A percentile compares a stretch with the other conserved stretches of the same genome.
These are phyloP conservation scores for Coemansia sp. DNA, from an alignment of 192 early-diverging fungal genomes.

Conservation along the genomic window DNA sequence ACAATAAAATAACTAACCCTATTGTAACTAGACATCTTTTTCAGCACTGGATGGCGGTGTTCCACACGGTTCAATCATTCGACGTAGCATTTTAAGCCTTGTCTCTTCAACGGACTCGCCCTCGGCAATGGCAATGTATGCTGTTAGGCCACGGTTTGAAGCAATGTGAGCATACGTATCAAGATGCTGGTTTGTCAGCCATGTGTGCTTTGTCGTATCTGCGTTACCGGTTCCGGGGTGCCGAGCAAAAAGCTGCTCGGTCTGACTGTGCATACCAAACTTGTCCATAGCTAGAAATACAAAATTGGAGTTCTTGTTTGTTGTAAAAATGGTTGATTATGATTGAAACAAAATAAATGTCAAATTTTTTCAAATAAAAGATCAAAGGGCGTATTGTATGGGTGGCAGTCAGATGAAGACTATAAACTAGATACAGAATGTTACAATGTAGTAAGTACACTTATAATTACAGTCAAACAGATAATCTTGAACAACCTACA, in stretches of 20 bases:
- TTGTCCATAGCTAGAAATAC: constrained; percentile 31
- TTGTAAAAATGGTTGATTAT: not conserved
- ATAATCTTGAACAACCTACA: too few relatives aligned
- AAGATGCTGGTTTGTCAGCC: constrained; percentile 51
- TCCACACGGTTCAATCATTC: constrained; percentile 36
- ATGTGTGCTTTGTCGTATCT: constrained; percentile 44
- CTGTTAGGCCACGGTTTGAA: constrained; percentile 37
- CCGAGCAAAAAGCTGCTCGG: constrained; percentile 46
- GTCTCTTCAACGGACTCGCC: constrained; percentile 29
- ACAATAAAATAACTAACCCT: not conserved
- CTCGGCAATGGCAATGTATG: constrained; percentile 40
- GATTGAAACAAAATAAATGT: not conserved
- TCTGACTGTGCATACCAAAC: constrained; percentile 56
- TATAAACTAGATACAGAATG: too few relatives aligned
- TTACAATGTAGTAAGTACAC: too few relatives aligned
- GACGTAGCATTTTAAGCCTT: constrained; percentile 38
- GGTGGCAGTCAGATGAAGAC: too few relatives aligned
- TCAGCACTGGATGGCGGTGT: constrained; percentile 13
- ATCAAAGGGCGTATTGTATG: too few relatives aligned
- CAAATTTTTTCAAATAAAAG: not conserved
- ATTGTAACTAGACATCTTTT: not conserved
- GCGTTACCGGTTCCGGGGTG: constrained; percentile 48
- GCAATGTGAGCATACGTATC: constrained; percentile 50
- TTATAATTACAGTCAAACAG: too few relatives aligned
- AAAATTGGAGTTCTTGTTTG: not conserved